These are phyloP conservation scores for Schizonepeta tenuifolia DNA, from an alignment of 257 asterid genomes.

Conservation along the genomic window DNA sequence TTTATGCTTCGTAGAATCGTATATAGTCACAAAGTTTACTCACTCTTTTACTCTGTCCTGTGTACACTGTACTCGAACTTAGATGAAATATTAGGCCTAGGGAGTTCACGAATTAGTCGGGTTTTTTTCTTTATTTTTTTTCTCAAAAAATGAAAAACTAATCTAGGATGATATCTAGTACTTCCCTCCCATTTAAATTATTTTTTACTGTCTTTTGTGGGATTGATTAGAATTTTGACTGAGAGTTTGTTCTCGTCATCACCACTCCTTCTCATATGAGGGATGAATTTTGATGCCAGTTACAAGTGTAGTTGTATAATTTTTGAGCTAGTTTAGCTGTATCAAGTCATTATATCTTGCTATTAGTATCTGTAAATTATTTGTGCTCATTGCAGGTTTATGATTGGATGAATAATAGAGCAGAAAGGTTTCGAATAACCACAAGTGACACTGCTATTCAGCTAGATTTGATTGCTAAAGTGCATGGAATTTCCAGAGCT, in stretches of 20 bases:
- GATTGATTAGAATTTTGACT: not conserved
- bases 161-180: not conserved
- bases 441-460: conserved; percentile 91
- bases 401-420: conserved; percentile 87
- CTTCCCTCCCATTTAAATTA: not conserved
- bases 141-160: not conserved
- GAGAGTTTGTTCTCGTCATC: conserved; percentile 1
- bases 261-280: conserved; percentile 6
- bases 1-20: conserved; percentile 8
- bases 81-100: not conserved
- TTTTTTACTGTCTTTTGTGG: not conserved
- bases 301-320: conserved; percentile 4
- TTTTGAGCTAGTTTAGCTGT: conserved; percentile 9
- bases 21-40: not conserved
- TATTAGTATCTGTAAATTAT: conserved; percentile 9
- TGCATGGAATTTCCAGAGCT: conserved; percentile 75
- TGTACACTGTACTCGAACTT: not conserved
- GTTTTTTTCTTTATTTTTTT: too few species aligned
- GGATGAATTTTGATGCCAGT: not conserved
- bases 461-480: conserved; percentile 84
- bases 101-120: not conserved
- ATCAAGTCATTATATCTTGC: conserved; percentile 16
- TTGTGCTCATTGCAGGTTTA: conserved; percentile 58
- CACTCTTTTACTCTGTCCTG: not conserved
- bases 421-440: conserved; percentile 64